Conservation (phyloP, 1,284 basidiomycete species). For the Cutaneotrichosporon curvatum region DNA sequence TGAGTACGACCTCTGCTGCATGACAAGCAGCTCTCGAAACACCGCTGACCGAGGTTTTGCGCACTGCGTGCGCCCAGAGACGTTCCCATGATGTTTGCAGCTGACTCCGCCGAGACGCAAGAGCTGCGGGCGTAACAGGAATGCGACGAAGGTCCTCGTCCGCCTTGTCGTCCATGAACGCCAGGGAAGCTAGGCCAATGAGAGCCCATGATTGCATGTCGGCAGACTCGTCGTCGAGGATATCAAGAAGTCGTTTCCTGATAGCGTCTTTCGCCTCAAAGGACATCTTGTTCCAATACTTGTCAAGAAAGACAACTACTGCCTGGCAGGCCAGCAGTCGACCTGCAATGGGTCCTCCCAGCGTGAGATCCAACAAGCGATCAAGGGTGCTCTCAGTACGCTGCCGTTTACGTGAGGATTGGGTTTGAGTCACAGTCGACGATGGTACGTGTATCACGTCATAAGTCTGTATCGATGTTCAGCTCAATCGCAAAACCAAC, state of each 20-base stretch:
- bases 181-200: slow-evolving; percentile 59
- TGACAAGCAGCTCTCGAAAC: slow-evolving; percentile 76
- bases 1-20: slow-evolving; percentile 54
- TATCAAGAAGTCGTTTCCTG: slow-evolving; percentile 53
- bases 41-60: slow-evolving; percentile 58
- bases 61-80: slow-evolving; percentile 73
- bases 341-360: slow-evolving; percentile 33
- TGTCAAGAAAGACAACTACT: slow-evolving; percentile 73
- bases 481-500: neutral
- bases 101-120: neutral
- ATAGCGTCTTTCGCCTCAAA: slow-evolving; percentile 55
- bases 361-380: slow-evolving; percentile 54
- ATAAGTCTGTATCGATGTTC: slow-evolving; percentile 1
- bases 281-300: slow-evolving; percentile 62
- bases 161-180: slow-evolving; percentile 9
- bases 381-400: slow-evolving; percentile 51
- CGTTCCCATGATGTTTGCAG: slow-evolving; percentile 56
- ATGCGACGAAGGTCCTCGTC: neutral
- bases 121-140: slow-evolving; percentile 20
- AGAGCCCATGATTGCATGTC: slow-evolving; percentile 72
- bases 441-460: neutral
- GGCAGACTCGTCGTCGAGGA: slow-evolving; percentile 60
- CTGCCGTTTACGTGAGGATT: slow-evolving; percentile 48
- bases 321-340: slow-evolving; percentile 61
- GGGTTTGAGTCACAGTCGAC: neutral